Base-by-base conservation (phyloP, 1,284 basidiomycete species). In the Lentinula novae-zelandiae region DNA sequence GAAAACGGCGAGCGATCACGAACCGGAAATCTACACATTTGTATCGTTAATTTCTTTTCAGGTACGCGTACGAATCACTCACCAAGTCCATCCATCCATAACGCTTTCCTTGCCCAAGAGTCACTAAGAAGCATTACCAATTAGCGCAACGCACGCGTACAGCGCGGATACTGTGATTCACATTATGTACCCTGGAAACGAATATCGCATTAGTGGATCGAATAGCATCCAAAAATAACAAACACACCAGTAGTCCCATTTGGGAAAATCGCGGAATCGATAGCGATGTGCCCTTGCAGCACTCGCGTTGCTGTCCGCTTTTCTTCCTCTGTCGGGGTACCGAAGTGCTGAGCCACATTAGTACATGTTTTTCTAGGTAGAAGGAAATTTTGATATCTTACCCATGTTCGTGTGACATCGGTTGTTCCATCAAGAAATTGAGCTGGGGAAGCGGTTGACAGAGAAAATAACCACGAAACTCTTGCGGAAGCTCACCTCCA, bases 371-470 rank as follows among this genome's bases (percentile, higher is more conserved):
- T 4, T 46, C 44, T 10, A 22, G 9, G 44, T 17, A 9, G n/a
- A 3, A 20, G 33, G 27, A 49, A 17, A 46, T 58, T 36, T 12
- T 15, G 55, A 49, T 44, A n/a, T 69, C 79, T 67, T 69, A 90
- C 92, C 85, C 86, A 88, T 60, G 94, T 96, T 39, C 95, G 79
- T 4, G 95, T 98, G 8, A 93, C 90, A 69, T 98, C 97, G 1
- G 96, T 99, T 0, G 96, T 99, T 10, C 96, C 96, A 68, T 98
- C 95, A 34, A 86, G 75, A 73, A 90, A 98, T 76, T 98, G 96
- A 1, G 83, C 92, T 92, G 22, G 3, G 46, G 34, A 36, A 5
- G 44, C 9, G 17, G 15, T 5, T 38, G 9, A 10, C 42, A 33
- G 49, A 33, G n/a, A 2, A n/a, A 52, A 46, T 9, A 3, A 20